phyloP scores from a whole-genome alignment of 345 rosid species.

The Pseudoturritis turrita region DNA sequence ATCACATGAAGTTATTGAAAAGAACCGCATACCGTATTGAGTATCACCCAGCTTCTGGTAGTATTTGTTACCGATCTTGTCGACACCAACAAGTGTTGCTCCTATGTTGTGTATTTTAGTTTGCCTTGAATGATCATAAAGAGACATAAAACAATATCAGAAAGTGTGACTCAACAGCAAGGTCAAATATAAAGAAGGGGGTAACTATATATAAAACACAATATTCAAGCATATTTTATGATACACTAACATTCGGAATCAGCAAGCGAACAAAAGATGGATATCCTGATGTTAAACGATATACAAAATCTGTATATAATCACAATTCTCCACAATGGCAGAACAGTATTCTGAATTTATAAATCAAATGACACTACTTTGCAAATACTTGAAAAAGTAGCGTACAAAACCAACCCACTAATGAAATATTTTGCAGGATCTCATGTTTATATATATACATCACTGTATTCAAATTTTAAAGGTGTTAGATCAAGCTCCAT shows the following conservation, averaged over 20 bases:
- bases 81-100: slow-evolving; percentile 78
- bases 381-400: neutral
- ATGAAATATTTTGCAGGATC: neutral
- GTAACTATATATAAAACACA: neutral
- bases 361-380: neutral
- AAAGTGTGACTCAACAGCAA: slow-evolving; percentile 1
- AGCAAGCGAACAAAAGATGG: neutral
- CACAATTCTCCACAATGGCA: neutral
- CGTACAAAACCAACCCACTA: neutral
- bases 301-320: neutral
- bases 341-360: neutral
- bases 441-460: neutral
- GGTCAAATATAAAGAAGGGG: neutral
- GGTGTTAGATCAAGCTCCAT: neutral
- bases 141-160: neutral
- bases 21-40: slow-evolving; percentile 55
- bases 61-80: slow-evolving; percentile 90
- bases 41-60: slow-evolving; percentile 68
- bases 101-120: slow-evolving; percentile 91
- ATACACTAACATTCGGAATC: neutral
- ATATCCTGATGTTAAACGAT: neutral
- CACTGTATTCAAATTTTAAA: neutral
- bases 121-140: slow-evolving; percentile 52
- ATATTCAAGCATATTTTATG: neutral
- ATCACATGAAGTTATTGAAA: neutral